Evolutionary conservation across 2,329 filamentous ascomycete genomes (phyloP).

Genomic region (Talaromyces sp.): DNA sequence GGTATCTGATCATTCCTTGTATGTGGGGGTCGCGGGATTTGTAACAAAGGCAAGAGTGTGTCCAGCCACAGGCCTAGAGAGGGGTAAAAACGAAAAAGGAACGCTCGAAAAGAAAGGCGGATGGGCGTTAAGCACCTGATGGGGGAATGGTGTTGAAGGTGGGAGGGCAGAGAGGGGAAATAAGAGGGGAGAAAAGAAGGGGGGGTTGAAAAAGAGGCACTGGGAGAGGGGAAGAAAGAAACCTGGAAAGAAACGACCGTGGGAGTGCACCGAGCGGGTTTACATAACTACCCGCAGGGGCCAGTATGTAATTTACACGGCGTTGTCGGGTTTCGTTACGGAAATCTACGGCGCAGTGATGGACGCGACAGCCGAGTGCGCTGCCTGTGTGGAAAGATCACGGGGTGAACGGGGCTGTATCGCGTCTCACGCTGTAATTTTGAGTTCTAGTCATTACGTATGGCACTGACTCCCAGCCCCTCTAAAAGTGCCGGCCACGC

Average conservation of each 20-base stretch:
- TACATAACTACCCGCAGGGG: background rate
- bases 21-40: slow-evolving; percentile 28
- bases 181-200: slow-evolving; percentile 23
- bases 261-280: background rate
- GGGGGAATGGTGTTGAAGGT: slow-evolving; percentile 23
- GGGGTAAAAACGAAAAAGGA: slow-evolving; percentile 17
- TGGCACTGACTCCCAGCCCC: background rate
- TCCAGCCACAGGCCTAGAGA: slow-evolving; percentile 40
- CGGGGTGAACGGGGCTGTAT: too few species aligned
- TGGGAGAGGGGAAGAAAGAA: slow-evolving; percentile 18
- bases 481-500: slow-evolving; percentile 21
- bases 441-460: too few species aligned
- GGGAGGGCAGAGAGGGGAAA: slow-evolving; percentile 21
- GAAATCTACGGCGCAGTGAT: background rate
- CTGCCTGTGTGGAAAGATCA: too few species aligned
- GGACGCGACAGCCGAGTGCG: too few species aligned
- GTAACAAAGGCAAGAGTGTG: slow-evolving; percentile 29
- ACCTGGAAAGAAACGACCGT: background rate
- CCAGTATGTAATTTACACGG: background rate
- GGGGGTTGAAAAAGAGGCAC: slow-evolving; percentile 19
- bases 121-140: slow-evolving; percentile 26
- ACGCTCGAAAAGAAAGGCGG: slow-evolving; percentile 28
- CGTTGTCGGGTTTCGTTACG: background rate
- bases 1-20: slow-evolving; percentile 50
- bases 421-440: too few species aligned